Conservation (phyloP, 1,284 basidiomycete genomes). For the Leccinum subspadiceum region DNA sequence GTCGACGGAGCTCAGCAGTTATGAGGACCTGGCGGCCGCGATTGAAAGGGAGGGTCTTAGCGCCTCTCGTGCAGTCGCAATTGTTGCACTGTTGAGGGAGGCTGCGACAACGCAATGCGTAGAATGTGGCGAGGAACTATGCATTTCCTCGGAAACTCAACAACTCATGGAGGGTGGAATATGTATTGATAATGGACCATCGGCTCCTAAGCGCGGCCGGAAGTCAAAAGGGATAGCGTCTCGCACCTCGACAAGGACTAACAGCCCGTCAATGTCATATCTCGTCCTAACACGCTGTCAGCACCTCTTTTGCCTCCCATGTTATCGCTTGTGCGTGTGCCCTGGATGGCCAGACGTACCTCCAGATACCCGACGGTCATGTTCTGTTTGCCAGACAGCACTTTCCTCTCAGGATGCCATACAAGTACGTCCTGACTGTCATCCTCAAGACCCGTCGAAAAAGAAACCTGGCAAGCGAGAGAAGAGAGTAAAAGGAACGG, state of each 20-base stretch:
- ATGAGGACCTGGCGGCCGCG: conserved; percentile 73
- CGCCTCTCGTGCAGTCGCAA: conserved; percentile 66
- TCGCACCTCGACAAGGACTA: conserved; percentile 66
- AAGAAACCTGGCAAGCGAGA: conserved; percentile 70
- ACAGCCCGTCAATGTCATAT: conserved; percentile 56
- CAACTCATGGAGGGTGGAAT: conserved; percentile 39
- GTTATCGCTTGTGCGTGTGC: conserved; percentile 76
- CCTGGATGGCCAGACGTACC: conserved; percentile 76
- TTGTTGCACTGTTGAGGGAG: conserved; percentile 83
- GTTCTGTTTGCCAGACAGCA: conserved; percentile 71
- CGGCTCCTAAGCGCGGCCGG: conserved; percentile 57
- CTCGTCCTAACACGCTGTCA: conserved; percentile 88
- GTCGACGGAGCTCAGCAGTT: conserved; percentile 43
- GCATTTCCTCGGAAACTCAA: conserved; percentile 47
- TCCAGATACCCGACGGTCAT: conserved; percentile 57
- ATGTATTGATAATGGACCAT: conserved; percentile 51
- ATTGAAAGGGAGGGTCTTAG: conserved; percentile 85
- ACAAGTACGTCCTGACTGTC: conserved; percentile 64
- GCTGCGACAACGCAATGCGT: conserved; percentile 84
- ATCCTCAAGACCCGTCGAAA: conserved; percentile 46
- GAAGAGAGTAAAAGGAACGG: conserved; percentile 58
- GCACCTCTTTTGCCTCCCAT: conserved; percentile 85
- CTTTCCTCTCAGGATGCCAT: conserved; percentile 69
- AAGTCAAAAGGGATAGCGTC: conserved; percentile 58
- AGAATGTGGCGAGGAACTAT: conserved; percentile 82